These are phyloP conservation scores for Sphagnum tenellum DNA, from an alignment of 225 moss, liverwort and hornwort species.

Conservation along the genomic window DNA sequence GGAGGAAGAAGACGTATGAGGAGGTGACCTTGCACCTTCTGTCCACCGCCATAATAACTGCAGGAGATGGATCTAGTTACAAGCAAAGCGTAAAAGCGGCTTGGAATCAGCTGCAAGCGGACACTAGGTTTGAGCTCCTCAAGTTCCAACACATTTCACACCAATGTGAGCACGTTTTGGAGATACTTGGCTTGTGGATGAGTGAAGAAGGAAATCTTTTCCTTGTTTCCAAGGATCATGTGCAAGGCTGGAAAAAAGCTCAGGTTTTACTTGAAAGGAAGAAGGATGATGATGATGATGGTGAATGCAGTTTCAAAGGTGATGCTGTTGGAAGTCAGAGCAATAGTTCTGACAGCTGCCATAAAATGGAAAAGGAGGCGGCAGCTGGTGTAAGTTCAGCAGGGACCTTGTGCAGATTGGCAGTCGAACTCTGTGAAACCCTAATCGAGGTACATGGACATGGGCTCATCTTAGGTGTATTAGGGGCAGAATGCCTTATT, in stretches of 20 bases:
- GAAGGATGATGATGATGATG: too few relatives aligned
- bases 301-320: too few relatives aligned
- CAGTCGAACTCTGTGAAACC: conserved; percentile 54
- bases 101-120: conserved; percentile 21
- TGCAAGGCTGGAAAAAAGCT: conserved; percentile 23
- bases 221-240: conserved; percentile 43
- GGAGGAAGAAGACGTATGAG: neutral
- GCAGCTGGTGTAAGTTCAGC: too few relatives aligned
- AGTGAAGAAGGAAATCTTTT: conserved; percentile 39
- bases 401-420: conserved; percentile 29
- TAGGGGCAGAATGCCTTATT: conserved; percentile 33
- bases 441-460: conserved; percentile 57
- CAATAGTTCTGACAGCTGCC: too few relatives aligned
- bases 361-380: too few relatives aligned
- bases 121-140: conserved; percentile 35
- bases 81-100: conserved; percentile 26
- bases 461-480: conserved; percentile 37
- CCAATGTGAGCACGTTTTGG: conserved; percentile 29
- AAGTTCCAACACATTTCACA: conserved; percentile 25
- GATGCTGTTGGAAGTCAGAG: too few relatives aligned
- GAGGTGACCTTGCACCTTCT: conserved; percentile 9
- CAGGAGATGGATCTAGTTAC: conserved; percentile 11
- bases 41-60: too few relatives aligned
- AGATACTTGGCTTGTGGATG: conserved; percentile 63
- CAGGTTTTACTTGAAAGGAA: too few relatives aligned